phyloP scores from a whole-genome alignment of 1,139 yeast species.

The Suhomyces bolitotheri region DNA sequence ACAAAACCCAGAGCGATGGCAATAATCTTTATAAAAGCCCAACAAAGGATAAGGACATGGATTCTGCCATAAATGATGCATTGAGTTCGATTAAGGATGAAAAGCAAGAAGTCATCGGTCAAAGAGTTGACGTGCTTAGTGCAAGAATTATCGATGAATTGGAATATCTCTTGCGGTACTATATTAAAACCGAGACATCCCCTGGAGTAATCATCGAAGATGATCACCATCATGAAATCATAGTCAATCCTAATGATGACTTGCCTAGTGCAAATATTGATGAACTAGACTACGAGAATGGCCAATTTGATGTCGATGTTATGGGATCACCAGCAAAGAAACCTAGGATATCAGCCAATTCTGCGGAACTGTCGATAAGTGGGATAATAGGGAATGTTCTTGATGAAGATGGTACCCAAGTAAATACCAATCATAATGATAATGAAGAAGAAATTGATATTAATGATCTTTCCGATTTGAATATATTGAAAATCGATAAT shows the following conservation, averaged over 20 bases:
- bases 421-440: constrained; percentile 8
- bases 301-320: constrained; percentile 15
- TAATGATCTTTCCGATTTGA: constrained; percentile 43
- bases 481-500: constrained; percentile 40
- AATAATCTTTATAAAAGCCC: not conserved
- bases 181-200: constrained; percentile 27
- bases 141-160: constrained; percentile 80
- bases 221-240: constrained; percentile 13
- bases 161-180: constrained; percentile 44
- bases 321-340: constrained; percentile 20
- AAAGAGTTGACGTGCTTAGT: constrained; percentile 69
- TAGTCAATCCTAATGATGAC: constrained; percentile 4
- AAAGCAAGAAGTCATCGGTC: constrained; percentile 28
- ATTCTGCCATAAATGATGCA: constrained; percentile 11
- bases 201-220: constrained; percentile 27
- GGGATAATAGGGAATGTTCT: constrained; percentile 10
- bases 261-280: constrained; percentile 12
- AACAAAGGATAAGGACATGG: constrained; percentile 1
- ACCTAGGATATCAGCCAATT: constrained; percentile 10
- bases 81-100: constrained; percentile 9
- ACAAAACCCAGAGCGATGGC: constrained; percentile 11
- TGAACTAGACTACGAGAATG: constrained; percentile 11
- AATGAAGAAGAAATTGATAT: constrained; percentile 22
- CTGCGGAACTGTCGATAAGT: constrained; percentile 7
- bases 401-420: constrained; percentile 13